A percentile compares a stretch with the other conserved stretches of the same genome.
Evolutionary conservation across 345 rosid genomes (phyloP).

Genomic region (Dipteronia sinensis): DNA sequence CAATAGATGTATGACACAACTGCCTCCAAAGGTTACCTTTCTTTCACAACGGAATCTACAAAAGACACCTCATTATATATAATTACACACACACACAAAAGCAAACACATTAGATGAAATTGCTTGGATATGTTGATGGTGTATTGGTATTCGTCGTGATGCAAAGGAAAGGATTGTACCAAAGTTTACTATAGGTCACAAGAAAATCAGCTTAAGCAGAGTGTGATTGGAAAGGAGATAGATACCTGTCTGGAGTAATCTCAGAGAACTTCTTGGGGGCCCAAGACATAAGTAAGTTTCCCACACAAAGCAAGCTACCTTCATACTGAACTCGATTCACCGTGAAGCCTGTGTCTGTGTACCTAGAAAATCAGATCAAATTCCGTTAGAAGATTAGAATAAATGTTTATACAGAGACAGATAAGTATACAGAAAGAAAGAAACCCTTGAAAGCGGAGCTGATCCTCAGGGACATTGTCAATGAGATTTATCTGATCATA

Average conservation of each 20-base stretch:
- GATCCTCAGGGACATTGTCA: conserved; percentile 86
- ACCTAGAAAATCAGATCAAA: conserved; percentile 36
- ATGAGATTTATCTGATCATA: conserved; percentile 96
- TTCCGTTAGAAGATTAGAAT: not conserved
- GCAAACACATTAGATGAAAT: not conserved
- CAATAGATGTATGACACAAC: too few relatives aligned
- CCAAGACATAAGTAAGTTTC: conserved; percentile 88
- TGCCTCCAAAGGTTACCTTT: too few relatives aligned
- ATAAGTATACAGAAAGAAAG: not conserved
- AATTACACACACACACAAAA: not conserved
- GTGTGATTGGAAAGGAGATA: not conserved
- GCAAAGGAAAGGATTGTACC: not conserved
- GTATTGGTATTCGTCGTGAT: not conserved
- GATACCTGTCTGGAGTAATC: conserved; percentile 74
- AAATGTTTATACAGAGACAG: not conserved
- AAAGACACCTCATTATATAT: too few relatives aligned
- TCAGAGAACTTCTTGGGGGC: conserved; percentile 67
- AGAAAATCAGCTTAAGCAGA: not conserved
- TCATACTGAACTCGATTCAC: conserved; percentile 76
- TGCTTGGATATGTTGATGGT: not conserved
- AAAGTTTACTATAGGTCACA: not conserved
- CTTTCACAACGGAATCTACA: too few relatives aligned
- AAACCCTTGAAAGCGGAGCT: conserved; percentile 82
- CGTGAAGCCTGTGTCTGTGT: conserved; percentile 75
- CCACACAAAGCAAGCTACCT: conserved; percentile 90